Evolutionary conservation across 2,329 filamentous ascomycete species (phyloP), one percentile per base, ranked within the genome.

Genomic region (Emydomyces testavorans): DNA sequence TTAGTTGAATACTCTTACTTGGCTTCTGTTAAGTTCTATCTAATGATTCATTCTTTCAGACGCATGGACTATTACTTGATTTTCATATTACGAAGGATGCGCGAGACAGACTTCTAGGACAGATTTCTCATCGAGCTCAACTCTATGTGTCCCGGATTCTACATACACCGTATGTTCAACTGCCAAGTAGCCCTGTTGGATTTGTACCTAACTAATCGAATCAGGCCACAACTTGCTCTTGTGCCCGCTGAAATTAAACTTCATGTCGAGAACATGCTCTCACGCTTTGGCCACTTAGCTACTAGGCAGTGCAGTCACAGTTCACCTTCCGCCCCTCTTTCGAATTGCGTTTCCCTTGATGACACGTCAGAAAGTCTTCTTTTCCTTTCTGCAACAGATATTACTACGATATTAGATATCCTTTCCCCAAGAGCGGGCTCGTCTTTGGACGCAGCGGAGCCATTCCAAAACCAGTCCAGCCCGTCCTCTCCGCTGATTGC

Each of bases 51-150:
- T 51, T 28, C 16, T 53, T 16, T 5, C 56, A 80, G 77, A 72
- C 71, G 15, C 71, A 77, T 50, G 75, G 74, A 41, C 70, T 80
- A 53, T 82, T 96, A 71, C 77, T 86, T 49, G 86, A 94, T 58
- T 90, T 94, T 63, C 86, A 94, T 67, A 87, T 96, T 58, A 89
- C 85, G 42, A 86, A 93, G 56, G 87, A 90, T 65, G 88, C 87
- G 35, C 79, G 92, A 36, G 85, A 94, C 59, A 89, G 74, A 54
- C 74, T 81, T 41, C 68, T 80, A 50, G 74, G 76, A 52, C 83
- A 90, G 61, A 82, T 95, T 49, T 87, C 84, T 48, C 79, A 84
- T 62, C 80, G 83, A 53, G 83, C 85, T 42, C 83, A 89, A 60
- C 82, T 84, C 58, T 76, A 85, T 54, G 85, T 90, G 10, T 79